Percentiles rank a stretch among this genome's conserved stretches.
These are phyloP conservation scores for Coniochaeta sp. DNA, from an alignment of 2,329 filamentous ascomycete genomes.

Conservation along the genomic window DNA sequence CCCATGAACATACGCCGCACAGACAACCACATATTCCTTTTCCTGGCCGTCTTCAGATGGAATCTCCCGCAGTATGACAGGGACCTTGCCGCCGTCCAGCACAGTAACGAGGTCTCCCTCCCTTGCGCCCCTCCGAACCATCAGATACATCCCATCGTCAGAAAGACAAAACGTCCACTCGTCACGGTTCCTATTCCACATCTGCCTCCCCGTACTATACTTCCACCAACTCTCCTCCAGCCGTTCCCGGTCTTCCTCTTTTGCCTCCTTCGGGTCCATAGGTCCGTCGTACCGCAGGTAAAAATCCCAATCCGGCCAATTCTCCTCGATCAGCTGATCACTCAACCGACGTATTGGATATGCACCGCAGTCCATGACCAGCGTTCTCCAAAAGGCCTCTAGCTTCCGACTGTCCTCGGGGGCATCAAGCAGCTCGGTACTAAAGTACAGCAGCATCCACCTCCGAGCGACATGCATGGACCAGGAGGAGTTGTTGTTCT, in stretches of 20 bases:
- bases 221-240: neutral
- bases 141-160: constrained; percentile 4
- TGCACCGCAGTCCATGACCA: constrained; percentile 7
- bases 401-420: neutral
- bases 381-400: constrained; percentile 7
- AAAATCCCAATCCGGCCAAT: neutral
- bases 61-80: constrained; percentile 4
- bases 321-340: neutral
- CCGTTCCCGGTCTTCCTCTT: neutral
- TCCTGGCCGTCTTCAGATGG: neutral
- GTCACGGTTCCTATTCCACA: constrained; percentile 4
- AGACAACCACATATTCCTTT: constrained; percentile 3
- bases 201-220: neutral
- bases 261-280: neutral
- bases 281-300: neutral
- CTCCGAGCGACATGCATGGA: neutral
- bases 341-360: constrained; percentile 6
- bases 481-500: neutral
- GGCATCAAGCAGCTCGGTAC: neutral
- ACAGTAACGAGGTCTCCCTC: constrained; percentile 5
- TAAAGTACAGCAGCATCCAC: constrained; percentile 1
- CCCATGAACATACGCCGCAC: constrained; percentile 13
- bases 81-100: constrained; percentile 8
- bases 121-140: constrained; percentile 1
- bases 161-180: constrained; percentile 5